Evolutionary conservation across 352 stramenopile genomes (phyloP).

Genomic region (Globisporangium cylindrosporum): DNA sequence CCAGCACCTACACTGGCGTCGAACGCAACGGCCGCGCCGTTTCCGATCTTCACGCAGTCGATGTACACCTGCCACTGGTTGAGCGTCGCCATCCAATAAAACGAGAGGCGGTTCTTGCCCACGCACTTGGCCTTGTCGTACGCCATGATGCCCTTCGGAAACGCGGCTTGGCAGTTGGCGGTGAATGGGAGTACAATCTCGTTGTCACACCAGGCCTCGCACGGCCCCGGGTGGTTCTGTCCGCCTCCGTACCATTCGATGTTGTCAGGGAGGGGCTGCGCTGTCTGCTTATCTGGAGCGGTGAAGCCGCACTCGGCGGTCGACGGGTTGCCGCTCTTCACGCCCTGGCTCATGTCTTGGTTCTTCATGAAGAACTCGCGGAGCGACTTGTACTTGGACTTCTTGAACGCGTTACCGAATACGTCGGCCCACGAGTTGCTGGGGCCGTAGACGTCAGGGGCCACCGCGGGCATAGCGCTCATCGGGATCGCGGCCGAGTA

Average conservation of each 20-base stretch:
- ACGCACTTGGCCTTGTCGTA: constrained; percentile 25
- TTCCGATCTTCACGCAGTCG: constrained; percentile 12
- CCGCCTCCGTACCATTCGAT: constrained; percentile 8
- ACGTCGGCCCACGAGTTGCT: constrained; percentile 11
- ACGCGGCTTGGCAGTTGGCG: constrained; percentile 3
- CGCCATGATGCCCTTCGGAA: constrained; percentile 18
- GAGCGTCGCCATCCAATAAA: constrained; percentile 23
- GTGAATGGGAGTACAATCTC: constrained; percentile 6
- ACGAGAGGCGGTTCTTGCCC: constrained; percentile 18
- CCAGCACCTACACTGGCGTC: neutral
- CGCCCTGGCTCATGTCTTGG: constrained; percentile 6
- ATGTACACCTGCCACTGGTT: constrained; percentile 20
- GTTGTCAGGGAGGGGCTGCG: constrained; percentile 4
- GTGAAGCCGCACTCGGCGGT: constrained; percentile 12
- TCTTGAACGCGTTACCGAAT: constrained; percentile 11
- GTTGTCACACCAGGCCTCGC: constrained; percentile 10
- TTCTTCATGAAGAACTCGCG: constrained; percentile 16
- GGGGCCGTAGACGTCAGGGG: neutral
- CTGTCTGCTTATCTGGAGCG: neutral
- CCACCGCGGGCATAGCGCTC: constrained; percentile 7
- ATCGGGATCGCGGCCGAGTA: constrained; percentile 14
- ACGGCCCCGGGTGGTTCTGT: constrained; percentile 6
- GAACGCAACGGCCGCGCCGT: neutral
- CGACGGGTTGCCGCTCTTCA: constrained; percentile 5
- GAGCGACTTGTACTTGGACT: constrained; percentile 9